Evolutionary conservation across 2,329 filamentous ascomycete species (phyloP), one percentile per base, ranked within the genome.

Genomic region (Trichoderma arundinaceum): DNA sequence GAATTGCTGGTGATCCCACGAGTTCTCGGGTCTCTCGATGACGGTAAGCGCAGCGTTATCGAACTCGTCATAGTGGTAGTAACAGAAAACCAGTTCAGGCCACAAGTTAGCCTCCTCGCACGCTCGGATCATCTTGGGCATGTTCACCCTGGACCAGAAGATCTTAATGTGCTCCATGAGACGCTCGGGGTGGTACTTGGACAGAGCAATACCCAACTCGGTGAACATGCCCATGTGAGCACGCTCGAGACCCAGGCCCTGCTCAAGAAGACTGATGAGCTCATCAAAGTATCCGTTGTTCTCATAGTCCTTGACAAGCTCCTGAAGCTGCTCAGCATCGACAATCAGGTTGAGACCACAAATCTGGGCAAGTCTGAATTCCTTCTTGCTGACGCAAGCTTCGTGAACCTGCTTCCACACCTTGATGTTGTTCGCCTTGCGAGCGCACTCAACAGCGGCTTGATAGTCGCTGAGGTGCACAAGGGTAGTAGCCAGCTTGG

Each of bases 1-100:
- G 89, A 99, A 99, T 56, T 96, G 95, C 77, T 97, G 93, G 81
- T 99, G 95, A 78, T 99, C 96, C 95, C 95, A 99, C 1, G 95
- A 94, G 83, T 98, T 96, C 71, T 96, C 90, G 12, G 95, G 92
- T 72, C 93, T 92, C 83, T 99, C 95, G 87, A 99, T 99, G 83
- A 99, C 97, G 17, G 95, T 92, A 63, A 99, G 86, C 54, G 94
- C 93, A 51, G 95, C 95, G 75, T 99, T 98, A 80, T 99, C 96
- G 79, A 91, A 97, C 77, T 99, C 96, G 71, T 99, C 96, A 74
- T 97, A 98, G 80, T 99, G 95, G 77, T 92, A 92, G 84, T 98
- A 98, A 72, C 97, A 86, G 87, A 99, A 99, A 62, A 99, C 92
- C 69, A 99, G 84, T 81, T 99, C 95, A 0, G 95, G 94, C 95